phyloP scores from a whole-genome alignment of 192 early-diverging fungal genomes.

The Coemansia sp. region DNA sequence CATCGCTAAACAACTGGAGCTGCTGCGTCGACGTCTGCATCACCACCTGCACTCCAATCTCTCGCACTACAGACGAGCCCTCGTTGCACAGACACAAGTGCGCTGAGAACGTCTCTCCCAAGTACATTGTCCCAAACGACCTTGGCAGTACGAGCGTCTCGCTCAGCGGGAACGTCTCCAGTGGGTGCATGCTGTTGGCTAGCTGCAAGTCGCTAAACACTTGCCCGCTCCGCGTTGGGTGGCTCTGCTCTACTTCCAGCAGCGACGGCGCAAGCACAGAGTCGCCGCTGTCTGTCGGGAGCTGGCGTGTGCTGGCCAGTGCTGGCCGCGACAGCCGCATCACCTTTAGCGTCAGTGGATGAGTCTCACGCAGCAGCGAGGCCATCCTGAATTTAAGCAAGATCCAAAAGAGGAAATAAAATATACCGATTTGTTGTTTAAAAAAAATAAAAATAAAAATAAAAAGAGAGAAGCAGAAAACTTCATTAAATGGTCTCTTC shows the following conservation, averaged over 20 bases:
- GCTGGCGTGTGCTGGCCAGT: constrained; percentile 57
- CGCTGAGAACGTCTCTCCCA: constrained; percentile 89
- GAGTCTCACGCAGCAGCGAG: constrained; percentile 56
- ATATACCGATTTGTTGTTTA: not conserved
- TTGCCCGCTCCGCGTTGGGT: constrained; percentile 50
- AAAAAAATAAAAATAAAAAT: constrained; percentile 4
- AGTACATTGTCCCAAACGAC: constrained; percentile 90
- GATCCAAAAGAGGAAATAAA: not conserved
- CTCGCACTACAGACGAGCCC: constrained; percentile 61
- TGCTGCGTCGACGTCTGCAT: constrained; percentile 86
- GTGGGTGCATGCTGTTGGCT: constrained; percentile 46
- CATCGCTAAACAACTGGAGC: constrained; percentile 66
- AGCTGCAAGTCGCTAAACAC: constrained; percentile 42
- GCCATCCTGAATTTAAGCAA: constrained; percentile 23
- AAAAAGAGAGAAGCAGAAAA: not conserved
- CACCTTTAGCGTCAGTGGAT: constrained; percentile 85
- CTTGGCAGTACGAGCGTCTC: constrained; percentile 79
- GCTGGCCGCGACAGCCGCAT: constrained; percentile 85
- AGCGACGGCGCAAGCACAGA: constrained; percentile 40
- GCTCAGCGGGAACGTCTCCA: constrained; percentile 61
- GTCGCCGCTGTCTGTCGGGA: constrained; percentile 43
- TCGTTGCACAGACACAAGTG: constrained; percentile 93
- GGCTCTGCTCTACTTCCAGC: constrained; percentile 44
- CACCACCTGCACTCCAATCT: constrained; percentile 77
- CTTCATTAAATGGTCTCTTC: constrained; percentile 59